Base-by-base conservation (phyloP, 2,329 filamentous ascomycete species). In the Hypoxylon rubiginosum region DNA sequence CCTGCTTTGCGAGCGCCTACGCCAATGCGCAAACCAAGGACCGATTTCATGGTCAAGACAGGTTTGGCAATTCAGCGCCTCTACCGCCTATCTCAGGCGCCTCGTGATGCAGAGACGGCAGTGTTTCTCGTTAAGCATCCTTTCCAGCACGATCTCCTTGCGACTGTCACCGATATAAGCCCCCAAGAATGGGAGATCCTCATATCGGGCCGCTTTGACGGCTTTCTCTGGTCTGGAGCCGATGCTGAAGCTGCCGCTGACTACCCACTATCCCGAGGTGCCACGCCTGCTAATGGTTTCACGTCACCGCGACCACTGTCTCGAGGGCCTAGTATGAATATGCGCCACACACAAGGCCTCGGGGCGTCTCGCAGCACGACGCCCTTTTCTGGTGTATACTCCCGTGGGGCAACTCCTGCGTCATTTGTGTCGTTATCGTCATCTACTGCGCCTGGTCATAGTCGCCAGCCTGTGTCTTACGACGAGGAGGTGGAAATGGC, bases 101-200 rank as follows among this genome's bases (percentile, higher is more conserved):
- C 95, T 0, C 90, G 95, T 50, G 93, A 97, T 74, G 92, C 94
- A 17, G 94, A 97, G 77, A 90, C 90, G 5, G 92, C 92, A 11
- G 90, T 96, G 71, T 97, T 93, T 76, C 87, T 98, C 51, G 86
- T 97, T 68, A 93, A 91, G 77, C 91, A 97, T 77, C 90, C 90
- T 0, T 84, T 88, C 11, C 88, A 96, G 52, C 95, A 98, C 77
- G 91, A 96, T 74, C 89, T 97, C 32, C 88, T 98, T 2, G 90
- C 93, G 43, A 97, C 95, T 0, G 85, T 97, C 53, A 90, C 92
- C 36, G 93, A 94, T 56, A 96, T 98, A 72, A 96, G 91, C 75
- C 88, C 90, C 50, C 92, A 92, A n/a, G 95, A 98, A 79, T 98
- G 95, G 95, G 95, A 97, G 68, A 97, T 98, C 59, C 85, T 98